Percentiles rank a stretch among this genome's conserved stretches.
Evolutionary conservation across 2,329 filamentous ascomycete species (phyloP).

Genomic region (Aspergillus brunneoviolaceus): DNA sequence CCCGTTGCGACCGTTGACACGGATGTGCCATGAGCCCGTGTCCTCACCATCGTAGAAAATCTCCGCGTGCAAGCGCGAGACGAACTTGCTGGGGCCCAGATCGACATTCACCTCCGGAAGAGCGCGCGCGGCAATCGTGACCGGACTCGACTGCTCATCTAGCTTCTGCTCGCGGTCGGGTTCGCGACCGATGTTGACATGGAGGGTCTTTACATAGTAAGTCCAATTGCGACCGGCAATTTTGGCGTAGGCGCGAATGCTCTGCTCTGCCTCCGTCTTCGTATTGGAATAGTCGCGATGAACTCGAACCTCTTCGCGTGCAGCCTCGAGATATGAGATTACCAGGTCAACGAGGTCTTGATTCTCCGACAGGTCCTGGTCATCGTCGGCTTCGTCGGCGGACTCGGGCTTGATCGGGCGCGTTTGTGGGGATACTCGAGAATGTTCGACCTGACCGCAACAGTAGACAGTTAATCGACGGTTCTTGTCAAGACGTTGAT

Average conservation of each 20-base stretch:
- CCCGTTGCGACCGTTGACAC: constrained; percentile 88
- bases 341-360: constrained; percentile 49
- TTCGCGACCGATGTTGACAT: constrained; percentile 51
- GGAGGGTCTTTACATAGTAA: constrained; percentile 51
- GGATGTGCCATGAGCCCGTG: constrained; percentile 71
- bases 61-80: constrained; percentile 73
- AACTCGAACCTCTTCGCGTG: constrained; percentile 47
- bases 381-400: constrained; percentile 43
- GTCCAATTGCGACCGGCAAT: constrained; percentile 54
- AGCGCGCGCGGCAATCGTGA: constrained; percentile 44
- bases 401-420: constrained; percentile 39
- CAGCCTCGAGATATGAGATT: constrained; percentile 47
- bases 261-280: constrained; percentile 47
- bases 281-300: constrained; percentile 47
- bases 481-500: neutral
- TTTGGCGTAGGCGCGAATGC: constrained; percentile 52
- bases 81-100: constrained; percentile 77
- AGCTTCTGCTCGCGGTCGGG: constrained; percentile 46
- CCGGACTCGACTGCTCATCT: constrained; percentile 49
- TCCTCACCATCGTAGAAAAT: constrained; percentile 71
- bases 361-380: constrained; percentile 43
- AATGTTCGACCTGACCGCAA: constrained; percentile 36
- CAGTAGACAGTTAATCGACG: neutral
- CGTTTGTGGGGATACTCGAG: constrained; percentile 29
- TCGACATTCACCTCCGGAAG: constrained; percentile 73